Conservation (phyloP, 1,284 basidiomycete species). For the Erythrobasidium hasegawianum region DNA sequence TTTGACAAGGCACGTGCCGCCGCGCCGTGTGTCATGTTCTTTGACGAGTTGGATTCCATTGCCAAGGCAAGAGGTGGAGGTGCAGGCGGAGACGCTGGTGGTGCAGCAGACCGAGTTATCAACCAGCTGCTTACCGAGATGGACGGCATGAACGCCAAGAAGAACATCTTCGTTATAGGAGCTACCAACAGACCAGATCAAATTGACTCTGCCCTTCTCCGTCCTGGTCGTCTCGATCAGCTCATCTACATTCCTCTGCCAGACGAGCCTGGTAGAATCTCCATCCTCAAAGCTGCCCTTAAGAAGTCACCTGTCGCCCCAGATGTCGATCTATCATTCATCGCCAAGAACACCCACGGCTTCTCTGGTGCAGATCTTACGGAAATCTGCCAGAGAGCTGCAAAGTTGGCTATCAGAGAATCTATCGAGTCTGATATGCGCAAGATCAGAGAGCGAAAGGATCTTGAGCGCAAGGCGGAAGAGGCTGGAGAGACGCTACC, state of each 20-base stretch:
- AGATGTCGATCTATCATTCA: slow-evolving; percentile 80
- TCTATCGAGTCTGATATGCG: slow-evolving; percentile 91
- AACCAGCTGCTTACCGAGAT: slow-evolving; percentile 70
- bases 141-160: slow-evolving; percentile 99
- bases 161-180: slow-evolving; percentile 77
- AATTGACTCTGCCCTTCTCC: slow-evolving; percentile 92
- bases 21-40: slow-evolving; percentile 99
- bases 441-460: slow-evolving; percentile 71
- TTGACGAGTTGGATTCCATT: slow-evolving; percentile 98
- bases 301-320: slow-evolving; percentile 86
- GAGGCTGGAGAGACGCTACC: slow-evolving; percentile 59
- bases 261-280: slow-evolving; percentile 84
- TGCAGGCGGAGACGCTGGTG: slow-evolving; percentile 78
- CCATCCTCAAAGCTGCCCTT: slow-evolving; percentile 84
- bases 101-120: slow-evolving; percentile 71
- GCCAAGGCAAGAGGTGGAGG: slow-evolving; percentile 87
- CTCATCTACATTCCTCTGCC: slow-evolving; percentile 58
- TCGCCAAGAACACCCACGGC: slow-evolving; percentile 91
- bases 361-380: slow-evolving; percentile 99
- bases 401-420: slow-evolving; percentile 92
- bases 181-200: slow-evolving; percentile 99
- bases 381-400: slow-evolving; percentile 96
- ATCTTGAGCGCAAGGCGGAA: slow-evolving; percentile 65
- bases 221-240: slow-evolving; percentile 92
- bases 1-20: slow-evolving; percentile 99